Evolutionary conservation across 2,329 filamentous ascomycete species (phyloP), one percentile per base, ranked within the genome.

Genomic region (Verruconis gallopava): DNA sequence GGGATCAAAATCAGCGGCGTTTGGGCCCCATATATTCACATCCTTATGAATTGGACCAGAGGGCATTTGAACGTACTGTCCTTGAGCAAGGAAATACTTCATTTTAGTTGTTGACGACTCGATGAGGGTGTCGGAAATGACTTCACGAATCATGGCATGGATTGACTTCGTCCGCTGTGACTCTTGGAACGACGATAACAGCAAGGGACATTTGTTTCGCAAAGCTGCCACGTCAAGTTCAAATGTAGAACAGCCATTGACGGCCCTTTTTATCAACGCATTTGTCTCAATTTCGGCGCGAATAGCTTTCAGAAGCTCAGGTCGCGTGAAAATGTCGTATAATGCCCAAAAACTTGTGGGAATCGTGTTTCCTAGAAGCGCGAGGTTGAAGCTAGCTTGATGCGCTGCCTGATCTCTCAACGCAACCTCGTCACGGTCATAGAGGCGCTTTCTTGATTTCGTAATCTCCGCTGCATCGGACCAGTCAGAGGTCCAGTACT

Each of bases 321-420:
- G 57, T 1, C 58, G 53, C 2, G 58, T 60, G 45, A 50, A 61
- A 0, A 65, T 34, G 13, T 65, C 58, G 37, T 50, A 61, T 3
- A 65, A 32, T 1, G 54, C 46, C 61, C 63, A 65, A 49, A 62
- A 66, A 0, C 51, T 44, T 1, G 61, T 53, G 0, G 63, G 63
- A 1, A 58, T 51, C 0, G 58, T 59, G 43, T 65, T 65, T 6
- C 54, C 53, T 0, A 65, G 48, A n/a, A 62, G 46, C 0, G 53
- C 62, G 4, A 62, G 20, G 17, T 33, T 35, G 28, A 41, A 40
- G 21, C 37, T 40, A 3, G 28, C 20, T 30, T 40, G 37, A 17
- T 28, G 19, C 6, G 12, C 17, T 6, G 37, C 37, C 3, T 25
- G 18, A 13, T 40, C 37, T 3, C 28, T 17, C 28, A 25, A 17